These are phyloP conservation scores for Aaosphaeria pasadenensis DNA, from an alignment of 2,329 filamentous ascomycete species.

Conservation along the genomic window DNA sequence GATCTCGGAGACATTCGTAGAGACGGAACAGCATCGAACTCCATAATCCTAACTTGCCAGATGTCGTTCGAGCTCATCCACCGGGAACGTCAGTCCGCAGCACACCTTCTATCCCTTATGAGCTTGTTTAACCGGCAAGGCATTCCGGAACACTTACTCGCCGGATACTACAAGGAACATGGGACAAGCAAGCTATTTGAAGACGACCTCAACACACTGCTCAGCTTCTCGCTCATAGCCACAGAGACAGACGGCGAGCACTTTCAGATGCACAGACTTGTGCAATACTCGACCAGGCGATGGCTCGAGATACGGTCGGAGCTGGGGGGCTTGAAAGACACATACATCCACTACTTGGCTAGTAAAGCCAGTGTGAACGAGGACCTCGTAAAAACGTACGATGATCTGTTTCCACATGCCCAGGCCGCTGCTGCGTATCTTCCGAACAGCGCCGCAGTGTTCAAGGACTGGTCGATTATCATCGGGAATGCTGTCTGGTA, in stretches of 20 bases:
- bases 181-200: neutral
- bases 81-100: constrained; percentile 20
- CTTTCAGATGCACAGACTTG: constrained; percentile 18
- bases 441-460: neutral
- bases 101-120: constrained; percentile 44
- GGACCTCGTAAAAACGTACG: constrained; percentile 4
- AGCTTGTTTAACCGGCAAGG: constrained; percentile 44
- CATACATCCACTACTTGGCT: constrained; percentile 10
- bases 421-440: neutral
- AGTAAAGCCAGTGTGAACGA: constrained; percentile 6
- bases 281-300: constrained; percentile 13
- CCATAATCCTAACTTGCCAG: constrained; percentile 37
- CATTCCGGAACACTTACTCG: constrained; percentile 34
- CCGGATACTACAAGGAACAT: neutral
- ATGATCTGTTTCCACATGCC: constrained; percentile 20
- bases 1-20: constrained; percentile 15
- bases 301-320: constrained; percentile 19
- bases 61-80: constrained; percentile 36
- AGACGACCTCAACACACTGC: constrained; percentile 2
- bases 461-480: neutral
- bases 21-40: constrained; percentile 28
- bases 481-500: neutral
- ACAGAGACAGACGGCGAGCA: constrained; percentile 1
- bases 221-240: constrained; percentile 10
- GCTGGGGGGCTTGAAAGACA: constrained; percentile 19